Conservation (phyloP, 305 asterid species). For the Fraxinus platypoda region DNA sequence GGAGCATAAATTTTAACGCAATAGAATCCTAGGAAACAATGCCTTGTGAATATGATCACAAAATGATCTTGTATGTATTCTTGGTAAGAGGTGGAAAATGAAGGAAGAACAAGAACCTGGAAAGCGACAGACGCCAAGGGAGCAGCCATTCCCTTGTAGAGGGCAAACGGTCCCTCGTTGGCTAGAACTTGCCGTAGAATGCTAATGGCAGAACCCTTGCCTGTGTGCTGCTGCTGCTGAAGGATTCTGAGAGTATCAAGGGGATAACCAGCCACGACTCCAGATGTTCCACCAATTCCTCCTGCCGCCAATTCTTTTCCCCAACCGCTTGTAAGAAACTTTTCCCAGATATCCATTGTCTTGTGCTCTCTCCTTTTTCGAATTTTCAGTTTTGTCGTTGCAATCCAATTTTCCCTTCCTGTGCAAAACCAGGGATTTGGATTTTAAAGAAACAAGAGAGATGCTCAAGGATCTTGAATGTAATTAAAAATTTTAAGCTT, state of each 20-base stretch:
- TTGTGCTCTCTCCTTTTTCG: background rate
- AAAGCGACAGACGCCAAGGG: conserved; percentile 74
- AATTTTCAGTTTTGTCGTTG: background rate
- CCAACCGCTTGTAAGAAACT: conserved; percentile 59
- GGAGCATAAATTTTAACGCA: background rate
- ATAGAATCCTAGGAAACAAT: background rate
- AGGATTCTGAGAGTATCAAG: conserved; percentile 72
- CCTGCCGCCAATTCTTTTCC: conserved; percentile 88
- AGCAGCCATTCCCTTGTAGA: conserved; percentile 83
- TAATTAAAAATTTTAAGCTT: background rate
- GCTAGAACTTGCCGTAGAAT: conserved; percentile 53
- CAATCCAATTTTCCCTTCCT: background rate
- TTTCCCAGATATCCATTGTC: conserved; percentile 77
- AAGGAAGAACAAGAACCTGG: conserved; percentile 41
- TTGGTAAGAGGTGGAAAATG: background rate
- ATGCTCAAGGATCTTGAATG: background rate
- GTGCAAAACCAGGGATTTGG: background rate
- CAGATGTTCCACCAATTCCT: conserved; percentile 76
- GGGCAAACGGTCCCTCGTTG: conserved; percentile 58
- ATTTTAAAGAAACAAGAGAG: background rate
- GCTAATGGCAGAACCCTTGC: conserved; percentile 47
- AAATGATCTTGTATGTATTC: background rate
- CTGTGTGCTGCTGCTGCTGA: conserved; percentile 46
- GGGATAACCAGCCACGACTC: conserved; percentile 72
- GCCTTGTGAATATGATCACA: background rate